Percentiles rank a stretch among this genome's conserved stretches.
These are phyloP conservation scores for Trichoderma brevicompactum DNA, from an alignment of 2,329 filamentous ascomycete genomes.

Conservation along the genomic window DNA sequence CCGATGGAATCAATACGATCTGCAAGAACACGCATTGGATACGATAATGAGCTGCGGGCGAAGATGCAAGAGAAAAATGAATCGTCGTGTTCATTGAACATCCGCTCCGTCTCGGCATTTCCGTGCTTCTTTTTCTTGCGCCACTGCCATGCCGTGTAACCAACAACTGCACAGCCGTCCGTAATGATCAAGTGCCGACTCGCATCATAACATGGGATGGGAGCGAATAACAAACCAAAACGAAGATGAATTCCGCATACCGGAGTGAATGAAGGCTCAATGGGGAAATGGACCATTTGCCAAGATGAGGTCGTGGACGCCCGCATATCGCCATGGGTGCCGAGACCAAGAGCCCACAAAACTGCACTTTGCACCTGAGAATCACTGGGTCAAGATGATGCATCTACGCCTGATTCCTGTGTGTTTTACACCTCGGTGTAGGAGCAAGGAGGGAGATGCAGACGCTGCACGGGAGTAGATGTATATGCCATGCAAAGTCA, in stretches of 20 bases:
- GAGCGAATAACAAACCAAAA: not conserved
- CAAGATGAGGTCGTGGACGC: slow-evolving; percentile 7
- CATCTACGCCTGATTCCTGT: not conserved
- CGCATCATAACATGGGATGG: slow-evolving; percentile 4
- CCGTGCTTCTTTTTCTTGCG: slow-evolving; percentile 9
- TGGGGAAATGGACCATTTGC: not conserved
- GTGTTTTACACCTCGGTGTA: slow-evolving; percentile 3
- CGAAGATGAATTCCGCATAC: too few relatives aligned
- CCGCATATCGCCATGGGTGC: not conserved
- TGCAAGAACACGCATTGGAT: not conserved
- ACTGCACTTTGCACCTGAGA: not conserved
- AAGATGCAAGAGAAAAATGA: not conserved
- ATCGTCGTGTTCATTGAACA: not conserved
- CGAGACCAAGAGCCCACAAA: not conserved
- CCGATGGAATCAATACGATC: not conserved
- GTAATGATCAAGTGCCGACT: not conserved
- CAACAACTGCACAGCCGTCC: slow-evolving; percentile 15
- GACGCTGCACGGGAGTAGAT: not conserved
- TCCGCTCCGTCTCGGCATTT: not conserved
- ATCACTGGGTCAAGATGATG: not conserved
- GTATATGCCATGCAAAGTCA: not conserved
- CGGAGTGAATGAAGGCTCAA: not conserved
- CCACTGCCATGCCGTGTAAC: slow-evolving; percentile 11
- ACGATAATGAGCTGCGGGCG: not conserved
- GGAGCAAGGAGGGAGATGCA: not conserved